Evolutionary conservation across 108 stramenopile species (phyloP).

Genomic region (Skeletonema potamos): DNA sequence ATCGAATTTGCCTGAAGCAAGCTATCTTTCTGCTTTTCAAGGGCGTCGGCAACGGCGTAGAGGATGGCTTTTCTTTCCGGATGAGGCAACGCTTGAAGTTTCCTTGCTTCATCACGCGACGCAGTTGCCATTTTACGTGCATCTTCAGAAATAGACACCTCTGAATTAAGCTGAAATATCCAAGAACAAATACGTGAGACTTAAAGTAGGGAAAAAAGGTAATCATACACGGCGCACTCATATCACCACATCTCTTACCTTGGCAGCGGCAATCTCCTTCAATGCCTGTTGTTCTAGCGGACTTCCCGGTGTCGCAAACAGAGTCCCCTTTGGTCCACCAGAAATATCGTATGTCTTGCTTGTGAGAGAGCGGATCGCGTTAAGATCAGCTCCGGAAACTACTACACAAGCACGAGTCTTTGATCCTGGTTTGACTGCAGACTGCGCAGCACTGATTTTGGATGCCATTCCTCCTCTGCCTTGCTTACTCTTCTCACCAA

Average conservation of each 20-base stretch:
- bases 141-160: conserved; percentile 60
- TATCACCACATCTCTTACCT: conserved; percentile 17
- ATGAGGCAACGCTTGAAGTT: conserved; percentile 72
- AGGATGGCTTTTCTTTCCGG: conserved; percentile 79
- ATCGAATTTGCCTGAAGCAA: conserved; percentile 83
- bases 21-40: conserved; percentile 62
- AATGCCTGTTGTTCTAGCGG: conserved; percentile 74
- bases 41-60: conserved; percentile 73
- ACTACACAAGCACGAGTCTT: conserved; percentile 82
- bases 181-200: not conserved
- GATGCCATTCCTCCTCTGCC: conserved; percentile 93
- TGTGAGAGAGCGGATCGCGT: conserved; percentile 75
- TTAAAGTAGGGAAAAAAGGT: not conserved
- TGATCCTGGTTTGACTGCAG: conserved; percentile 80
- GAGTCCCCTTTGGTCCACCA: conserved; percentile 57
- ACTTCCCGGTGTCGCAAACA: conserved; percentile 79
- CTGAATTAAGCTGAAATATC: not conserved
- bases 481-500: conserved; percentile 88
- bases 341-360: conserved; percentile 42
- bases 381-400: conserved; percentile 79
- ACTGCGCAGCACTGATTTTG: conserved; percentile 89
- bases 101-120: conserved; percentile 78
- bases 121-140: conserved; percentile 64
- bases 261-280: conserved; percentile 48
- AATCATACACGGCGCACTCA: not conserved